Percentiles rank a stretch among this genome's conserved stretches.
These are phyloP conservation scores for Biscogniauxia sp. DNA, from an alignment of 2,329 filamentous ascomycete species.

Conservation along the genomic window DNA sequence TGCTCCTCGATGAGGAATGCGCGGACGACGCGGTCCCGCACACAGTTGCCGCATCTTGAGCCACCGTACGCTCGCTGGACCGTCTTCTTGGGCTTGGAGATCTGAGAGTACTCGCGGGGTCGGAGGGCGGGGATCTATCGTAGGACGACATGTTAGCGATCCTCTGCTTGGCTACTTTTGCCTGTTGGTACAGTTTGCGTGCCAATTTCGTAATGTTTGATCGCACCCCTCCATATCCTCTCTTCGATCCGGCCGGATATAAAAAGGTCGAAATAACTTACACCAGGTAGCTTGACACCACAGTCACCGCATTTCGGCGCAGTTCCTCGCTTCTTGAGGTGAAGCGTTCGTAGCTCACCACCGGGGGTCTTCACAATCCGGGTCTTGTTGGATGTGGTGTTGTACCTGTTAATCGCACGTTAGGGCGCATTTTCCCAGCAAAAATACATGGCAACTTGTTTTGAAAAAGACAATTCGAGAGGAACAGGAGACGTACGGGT, in stretches of 20 bases:
- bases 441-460: background rate
- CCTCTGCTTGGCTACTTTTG: background rate
- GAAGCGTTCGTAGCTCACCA: constrained; percentile 90
- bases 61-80: constrained; percentile 98
- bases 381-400: constrained; percentile 96
- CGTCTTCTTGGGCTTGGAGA: constrained; percentile 99
- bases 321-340: constrained; percentile 99
- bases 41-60: constrained; percentile 97
- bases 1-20: constrained; percentile 99
- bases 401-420: constrained; percentile 67
- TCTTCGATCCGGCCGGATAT: background rate
- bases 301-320: constrained; percentile 99
- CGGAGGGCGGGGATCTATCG: constrained; percentile 87
- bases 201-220: background rate
- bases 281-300: constrained; percentile 93
- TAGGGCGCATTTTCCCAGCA: constrained; percentile 4
- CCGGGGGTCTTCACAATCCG: constrained; percentile 95
- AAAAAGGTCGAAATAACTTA: constrained; percentile 57
- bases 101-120: constrained; percentile 93
- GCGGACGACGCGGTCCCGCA: constrained; percentile 95
- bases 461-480: constrained; percentile 5
- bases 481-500: constrained; percentile 62
- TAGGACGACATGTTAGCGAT: background rate
- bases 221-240: background rate
- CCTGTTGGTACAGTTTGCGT: no score